phyloP scores from a whole-genome alignment of 2,329 filamentous ascomycete genomes.

The Nannizziopsis barbatae region DNA sequence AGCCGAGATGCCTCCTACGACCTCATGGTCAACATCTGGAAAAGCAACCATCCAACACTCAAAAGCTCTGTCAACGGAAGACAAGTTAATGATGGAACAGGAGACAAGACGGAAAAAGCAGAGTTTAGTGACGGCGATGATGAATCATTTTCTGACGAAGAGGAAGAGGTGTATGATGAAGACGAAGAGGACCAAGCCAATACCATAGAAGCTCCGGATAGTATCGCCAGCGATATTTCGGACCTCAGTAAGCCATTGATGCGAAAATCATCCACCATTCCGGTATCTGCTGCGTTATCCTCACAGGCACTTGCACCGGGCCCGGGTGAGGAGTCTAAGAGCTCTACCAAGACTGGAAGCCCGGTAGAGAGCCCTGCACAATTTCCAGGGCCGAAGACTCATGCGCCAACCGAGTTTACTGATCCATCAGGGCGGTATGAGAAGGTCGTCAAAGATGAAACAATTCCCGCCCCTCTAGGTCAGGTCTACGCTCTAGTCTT shows the following conservation, averaged over 20 bases:
- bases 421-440: slow-evolving; percentile 73
- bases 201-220: slow-evolving; percentile 45
- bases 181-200: slow-evolving; percentile 44
- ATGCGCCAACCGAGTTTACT: slow-evolving; percentile 74
- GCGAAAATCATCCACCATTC: slow-evolving; percentile 58
- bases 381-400: slow-evolving; percentile 73
- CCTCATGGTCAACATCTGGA: slow-evolving; percentile 95
- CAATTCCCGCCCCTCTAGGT: slow-evolving; percentile 75
- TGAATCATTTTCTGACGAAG: slow-evolving; percentile 67
- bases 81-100: slow-evolving; percentile 63
- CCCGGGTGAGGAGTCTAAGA: slow-evolving; percentile 31
- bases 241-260: slow-evolving; percentile 43
- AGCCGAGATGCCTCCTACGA: slow-evolving; percentile 95
- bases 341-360: slow-evolving; percentile 38
- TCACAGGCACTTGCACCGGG: slow-evolving; percentile 31
- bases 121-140: slow-evolving; percentile 59
- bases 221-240: slow-evolving; percentile 44
- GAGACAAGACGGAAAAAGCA: slow-evolving; percentile 80
- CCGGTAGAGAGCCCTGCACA: slow-evolving; percentile 40
- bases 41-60: slow-evolving; percentile 82
- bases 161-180: slow-evolving; percentile 50
- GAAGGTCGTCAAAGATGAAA: slow-evolving; percentile 71
- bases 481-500: slow-evolving; percentile 86
- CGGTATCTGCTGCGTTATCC: slow-evolving; percentile 25
- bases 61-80: slow-evolving; percentile 88